Evolutionary conservation across 306 rosid species (phyloP).

Genomic region (Vicia faba): DNA sequence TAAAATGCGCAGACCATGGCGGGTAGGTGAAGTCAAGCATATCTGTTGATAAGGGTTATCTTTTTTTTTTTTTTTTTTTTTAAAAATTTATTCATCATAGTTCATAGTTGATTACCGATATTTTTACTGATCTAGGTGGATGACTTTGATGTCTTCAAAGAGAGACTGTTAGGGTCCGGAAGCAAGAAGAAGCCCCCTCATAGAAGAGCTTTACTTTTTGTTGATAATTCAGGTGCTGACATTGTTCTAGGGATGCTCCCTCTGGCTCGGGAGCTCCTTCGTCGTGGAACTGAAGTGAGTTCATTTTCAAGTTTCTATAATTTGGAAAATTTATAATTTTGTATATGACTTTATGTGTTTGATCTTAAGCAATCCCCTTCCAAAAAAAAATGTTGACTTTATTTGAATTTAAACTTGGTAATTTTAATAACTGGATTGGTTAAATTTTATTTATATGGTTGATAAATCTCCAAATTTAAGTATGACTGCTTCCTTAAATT

Average conservation of each 20-base stretch:
- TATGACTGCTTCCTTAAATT: slow-evolving; percentile 4
- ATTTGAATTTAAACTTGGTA: slow-evolving; percentile 24
- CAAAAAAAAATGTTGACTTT: not conserved
- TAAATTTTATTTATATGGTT: slow-evolving; percentile 9
- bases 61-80: too few species aligned
- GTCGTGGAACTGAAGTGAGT: slow-evolving; percentile 92
- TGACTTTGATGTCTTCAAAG: slow-evolving; percentile 78
- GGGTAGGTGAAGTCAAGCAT: slow-evolving; percentile 52
- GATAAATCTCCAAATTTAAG: slow-evolving; percentile 9
- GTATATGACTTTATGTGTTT: not conserved
- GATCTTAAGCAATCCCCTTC: not conserved
- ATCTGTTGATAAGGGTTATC: not conserved
- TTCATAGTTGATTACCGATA: slow-evolving; percentile 18
- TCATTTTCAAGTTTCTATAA: slow-evolving; percentile 9
- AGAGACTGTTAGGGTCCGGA: slow-evolving; percentile 75
- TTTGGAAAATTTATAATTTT: slow-evolving; percentile 13
- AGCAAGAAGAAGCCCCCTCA: slow-evolving; percentile 63
- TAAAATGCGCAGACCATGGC: slow-evolving; percentile 98
- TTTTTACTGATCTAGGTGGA: slow-evolving; percentile 68
- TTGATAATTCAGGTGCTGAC: slow-evolving; percentile 97
- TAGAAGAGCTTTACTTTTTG: slow-evolving; percentile 88
- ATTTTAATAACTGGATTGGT: not conserved
- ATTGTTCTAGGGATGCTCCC: slow-evolving; percentile 99
- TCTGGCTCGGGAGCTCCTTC: slow-evolving; percentile 93
- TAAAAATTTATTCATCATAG: slow-evolving; percentile 24